Evolutionary conservation across 1,284 basidiomycete genomes (phyloP).

Genomic region (Ceratobasidium sp.): DNA sequence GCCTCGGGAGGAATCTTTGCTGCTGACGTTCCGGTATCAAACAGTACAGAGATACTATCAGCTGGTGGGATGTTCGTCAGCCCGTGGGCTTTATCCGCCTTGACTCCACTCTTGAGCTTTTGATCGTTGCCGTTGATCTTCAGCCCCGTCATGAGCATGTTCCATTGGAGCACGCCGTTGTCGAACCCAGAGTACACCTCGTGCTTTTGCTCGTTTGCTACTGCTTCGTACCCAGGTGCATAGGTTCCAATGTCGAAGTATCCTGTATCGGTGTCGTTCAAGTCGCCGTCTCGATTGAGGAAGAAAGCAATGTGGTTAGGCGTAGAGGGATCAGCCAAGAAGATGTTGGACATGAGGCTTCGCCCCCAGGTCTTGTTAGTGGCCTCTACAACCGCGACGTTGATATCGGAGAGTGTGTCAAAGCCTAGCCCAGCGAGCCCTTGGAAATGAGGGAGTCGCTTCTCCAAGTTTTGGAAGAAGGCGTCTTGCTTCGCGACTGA

Average conservation of each 20-base stretch:
- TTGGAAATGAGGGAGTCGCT: conserved; percentile 11
- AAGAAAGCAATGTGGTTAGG: conserved; percentile 34
- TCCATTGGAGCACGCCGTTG: background rate
- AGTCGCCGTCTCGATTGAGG: conserved; percentile 18
- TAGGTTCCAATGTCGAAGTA: conserved; percentile 29
- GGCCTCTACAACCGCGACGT: background rate
- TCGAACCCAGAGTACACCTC: background rate
- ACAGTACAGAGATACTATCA: conserved; percentile 9
- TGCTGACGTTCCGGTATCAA: conserved; percentile 30
- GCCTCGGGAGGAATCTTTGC: conserved; percentile 2
- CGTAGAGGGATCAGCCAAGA: conserved; percentile 20
- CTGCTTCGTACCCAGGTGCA: conserved; percentile 21
- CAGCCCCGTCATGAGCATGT: background rate
- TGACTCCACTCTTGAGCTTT: background rate
- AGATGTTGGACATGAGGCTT: conserved; percentile 33
- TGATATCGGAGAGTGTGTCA: conserved; percentile 15
- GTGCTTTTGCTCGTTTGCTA: conserved; percentile 3
- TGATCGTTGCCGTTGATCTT: conserved; percentile 9
- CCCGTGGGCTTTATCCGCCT: background rate
- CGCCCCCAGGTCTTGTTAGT: conserved; percentile 22
- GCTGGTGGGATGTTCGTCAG: background rate
- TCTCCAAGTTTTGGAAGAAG: background rate
- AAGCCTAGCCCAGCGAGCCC: conserved; percentile 28
- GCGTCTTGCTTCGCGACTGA: background rate
- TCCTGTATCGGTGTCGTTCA: conserved; percentile 28